Evolutionary conservation across 495 filamentous ascomycete species (phyloP).

Genomic region (Neurospora sublineolata): DNA sequence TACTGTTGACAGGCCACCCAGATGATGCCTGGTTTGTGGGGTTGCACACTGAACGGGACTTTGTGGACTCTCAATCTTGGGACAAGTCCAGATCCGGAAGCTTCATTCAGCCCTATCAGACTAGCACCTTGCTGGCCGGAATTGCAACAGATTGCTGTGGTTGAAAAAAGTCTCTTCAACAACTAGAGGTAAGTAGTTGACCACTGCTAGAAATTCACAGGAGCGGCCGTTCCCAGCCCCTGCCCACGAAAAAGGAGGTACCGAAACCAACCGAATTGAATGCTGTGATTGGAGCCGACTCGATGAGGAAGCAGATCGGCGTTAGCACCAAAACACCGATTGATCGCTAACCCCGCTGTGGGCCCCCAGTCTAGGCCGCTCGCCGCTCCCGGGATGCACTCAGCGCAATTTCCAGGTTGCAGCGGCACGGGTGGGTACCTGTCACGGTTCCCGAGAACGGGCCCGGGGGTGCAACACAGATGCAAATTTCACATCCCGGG

Average conservation of each 20-base stretch:
- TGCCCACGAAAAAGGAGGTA: neutral
- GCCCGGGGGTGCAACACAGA: neutral
- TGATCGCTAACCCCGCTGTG: neutral
- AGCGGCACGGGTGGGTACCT: neutral
- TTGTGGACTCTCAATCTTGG: neutral
- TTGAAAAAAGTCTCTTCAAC: neutral
- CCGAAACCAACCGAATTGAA: neutral
- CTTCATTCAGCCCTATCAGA: neutral
- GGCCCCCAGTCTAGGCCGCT: neutral
- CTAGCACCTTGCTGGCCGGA: neutral
- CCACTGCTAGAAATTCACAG: neutral
- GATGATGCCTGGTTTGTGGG: neutral
- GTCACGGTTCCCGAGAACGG: neutral
- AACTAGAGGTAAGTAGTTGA: neutral
- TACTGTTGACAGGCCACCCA: neutral
- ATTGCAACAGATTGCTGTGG: neutral
- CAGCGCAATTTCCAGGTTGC: neutral
- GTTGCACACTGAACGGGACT: neutral
- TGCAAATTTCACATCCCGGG: neutral
- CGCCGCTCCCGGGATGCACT: neutral
- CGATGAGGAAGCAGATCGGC: neutral
- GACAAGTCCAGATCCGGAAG: neutral
- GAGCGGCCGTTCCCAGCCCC: neutral
- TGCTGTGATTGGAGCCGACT: neutral
- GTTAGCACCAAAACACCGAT: neutral